Evolutionary conservation across 2,329 filamentous ascomycete genomes (phyloP).

Genomic region (Venturia effusa): DNA sequence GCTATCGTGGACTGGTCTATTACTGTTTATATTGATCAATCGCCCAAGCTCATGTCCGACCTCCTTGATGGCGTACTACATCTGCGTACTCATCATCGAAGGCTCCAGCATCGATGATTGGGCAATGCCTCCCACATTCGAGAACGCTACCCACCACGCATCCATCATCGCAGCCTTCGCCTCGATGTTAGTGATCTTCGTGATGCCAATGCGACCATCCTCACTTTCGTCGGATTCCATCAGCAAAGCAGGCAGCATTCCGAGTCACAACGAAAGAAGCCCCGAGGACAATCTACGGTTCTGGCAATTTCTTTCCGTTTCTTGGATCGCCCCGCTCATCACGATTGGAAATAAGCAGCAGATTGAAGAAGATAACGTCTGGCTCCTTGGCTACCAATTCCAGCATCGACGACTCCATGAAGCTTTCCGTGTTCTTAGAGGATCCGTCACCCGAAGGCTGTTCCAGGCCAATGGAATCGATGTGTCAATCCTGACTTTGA

Average conservation of each 20-base stretch:
- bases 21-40: slow-evolving; percentile 25
- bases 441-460: slow-evolving; percentile 55
- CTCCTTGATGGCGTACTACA: slow-evolving; percentile 27
- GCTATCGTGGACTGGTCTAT: neutral
- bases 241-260: slow-evolving; percentile 43
- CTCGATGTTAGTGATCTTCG: slow-evolving; percentile 42
- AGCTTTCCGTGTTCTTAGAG: slow-evolving; percentile 60
- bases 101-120: neutral
- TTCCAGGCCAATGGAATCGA: slow-evolving; percentile 29
- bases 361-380: slow-evolving; percentile 69
- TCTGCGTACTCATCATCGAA: slow-evolving; percentile 23
- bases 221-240: slow-evolving; percentile 45
- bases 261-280: slow-evolving; percentile 50
- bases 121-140: neutral
- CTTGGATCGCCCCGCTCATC: slow-evolving; percentile 71
- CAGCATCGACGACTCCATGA: slow-evolving; percentile 68
- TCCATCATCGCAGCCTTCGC: slow-evolving; percentile 26
- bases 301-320: slow-evolving; percentile 77
- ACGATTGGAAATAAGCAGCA: slow-evolving; percentile 51
- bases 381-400: slow-evolving; percentile 68
- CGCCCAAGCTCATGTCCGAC: slow-evolving; percentile 32
- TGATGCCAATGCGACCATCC: slow-evolving; percentile 61
- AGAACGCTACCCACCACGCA: slow-evolving; percentile 22
- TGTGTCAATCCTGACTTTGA: slow-evolving; percentile 14
- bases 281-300: slow-evolving; percentile 71